A percentile compares a stretch with the other conserved stretches of the same genome.
phyloP scores from a whole-genome alignment of 1,284 basidiomycete species.

The Paramarasmius palmivorus region DNA sequence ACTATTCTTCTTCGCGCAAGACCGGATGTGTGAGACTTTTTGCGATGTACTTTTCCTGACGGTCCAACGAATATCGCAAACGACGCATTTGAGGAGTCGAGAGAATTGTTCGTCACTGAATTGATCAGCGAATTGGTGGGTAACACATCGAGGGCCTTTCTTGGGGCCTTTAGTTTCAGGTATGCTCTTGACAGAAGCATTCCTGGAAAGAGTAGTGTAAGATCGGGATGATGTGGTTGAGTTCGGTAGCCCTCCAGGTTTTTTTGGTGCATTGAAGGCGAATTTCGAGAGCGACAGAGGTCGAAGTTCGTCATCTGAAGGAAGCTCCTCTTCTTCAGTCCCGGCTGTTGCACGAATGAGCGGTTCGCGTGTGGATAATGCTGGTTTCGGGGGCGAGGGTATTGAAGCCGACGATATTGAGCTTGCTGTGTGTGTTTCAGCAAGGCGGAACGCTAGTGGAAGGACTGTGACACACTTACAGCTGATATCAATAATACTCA shows the following conservation, averaged over 20 bases:
- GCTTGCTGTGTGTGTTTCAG: not conserved
- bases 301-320: constrained; percentile 10
- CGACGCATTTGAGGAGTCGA: constrained; percentile 57
- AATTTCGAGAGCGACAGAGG: constrained; percentile 30
- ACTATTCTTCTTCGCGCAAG: constrained; percentile 62
- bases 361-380: not conserved
- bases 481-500: not conserved
- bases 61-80: constrained; percentile 70
- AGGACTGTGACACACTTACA: not conserved
- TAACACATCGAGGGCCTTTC: constrained; percentile 15
- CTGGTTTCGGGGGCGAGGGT: too few species aligned
- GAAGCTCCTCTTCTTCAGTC: not conserved
- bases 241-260: constrained; percentile 10
- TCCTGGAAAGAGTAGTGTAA: not conserved
- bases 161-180: constrained; percentile 8
- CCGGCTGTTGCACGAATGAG: not conserved
- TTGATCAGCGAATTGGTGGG: constrained; percentile 29
- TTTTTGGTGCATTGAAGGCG: constrained; percentile 25
- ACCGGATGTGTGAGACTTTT: constrained; percentile 65
- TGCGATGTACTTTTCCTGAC: constrained; percentile 57
- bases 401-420: not conserved
- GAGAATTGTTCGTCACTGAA: constrained; percentile 48
- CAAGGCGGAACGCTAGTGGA: not conserved
- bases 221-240: constrained; percentile 7
- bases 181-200: not conserved